These are phyloP conservation scores for Elymus sibiricus DNA, from an alignment of 176 grass and related monocot species.

Conservation along the genomic window DNA sequence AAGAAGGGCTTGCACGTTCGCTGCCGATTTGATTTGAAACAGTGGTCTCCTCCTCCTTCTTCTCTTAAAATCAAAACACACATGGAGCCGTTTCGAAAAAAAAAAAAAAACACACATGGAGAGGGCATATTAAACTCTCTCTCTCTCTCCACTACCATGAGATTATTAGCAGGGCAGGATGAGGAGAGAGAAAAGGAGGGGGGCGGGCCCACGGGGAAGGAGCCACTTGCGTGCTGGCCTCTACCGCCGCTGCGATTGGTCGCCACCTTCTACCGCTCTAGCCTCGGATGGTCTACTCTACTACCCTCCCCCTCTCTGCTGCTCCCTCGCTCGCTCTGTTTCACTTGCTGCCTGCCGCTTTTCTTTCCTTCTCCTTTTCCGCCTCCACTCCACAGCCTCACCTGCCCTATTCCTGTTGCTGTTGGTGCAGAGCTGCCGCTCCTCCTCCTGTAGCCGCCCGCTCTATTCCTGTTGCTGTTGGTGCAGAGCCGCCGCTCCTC, in stretches of 20 bases:
- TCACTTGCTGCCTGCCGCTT: not conserved
- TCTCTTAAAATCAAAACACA: not conserved
- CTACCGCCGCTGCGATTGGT: slow-evolving; percentile 50
- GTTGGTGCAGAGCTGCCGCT: not conserved
- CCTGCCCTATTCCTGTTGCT: slow-evolving; percentile 11
- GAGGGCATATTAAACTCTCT: too few relatives aligned
- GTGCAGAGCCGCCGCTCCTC: not conserved
- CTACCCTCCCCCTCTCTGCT: not conserved
- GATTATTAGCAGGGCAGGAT: too few relatives aligned
- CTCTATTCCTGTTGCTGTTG: slow-evolving; percentile 14
- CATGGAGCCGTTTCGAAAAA: not conserved
- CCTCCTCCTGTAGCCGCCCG: not conserved
- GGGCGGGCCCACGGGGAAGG: not conserved
- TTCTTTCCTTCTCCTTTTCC: not conserved
- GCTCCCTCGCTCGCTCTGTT: not conserved
- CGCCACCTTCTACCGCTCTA: slow-evolving; percentile 10
- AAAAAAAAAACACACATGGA: too few relatives aligned
- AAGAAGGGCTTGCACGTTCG: too few relatives aligned
- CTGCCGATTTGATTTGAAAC: too few relatives aligned
- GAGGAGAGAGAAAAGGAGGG: not conserved
- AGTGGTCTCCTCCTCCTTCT: too few relatives aligned
- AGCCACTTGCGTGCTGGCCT: slow-evolving; percentile 67
- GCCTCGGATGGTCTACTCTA: not conserved
- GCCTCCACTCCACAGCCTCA: not conserved
- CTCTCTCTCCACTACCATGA: not conserved